Evolutionary conservation across 2,329 filamentous ascomycete genomes (phyloP), one percentile per base, ranked within the genome.

Genomic region (Tricladium varicosporioides): DNA sequence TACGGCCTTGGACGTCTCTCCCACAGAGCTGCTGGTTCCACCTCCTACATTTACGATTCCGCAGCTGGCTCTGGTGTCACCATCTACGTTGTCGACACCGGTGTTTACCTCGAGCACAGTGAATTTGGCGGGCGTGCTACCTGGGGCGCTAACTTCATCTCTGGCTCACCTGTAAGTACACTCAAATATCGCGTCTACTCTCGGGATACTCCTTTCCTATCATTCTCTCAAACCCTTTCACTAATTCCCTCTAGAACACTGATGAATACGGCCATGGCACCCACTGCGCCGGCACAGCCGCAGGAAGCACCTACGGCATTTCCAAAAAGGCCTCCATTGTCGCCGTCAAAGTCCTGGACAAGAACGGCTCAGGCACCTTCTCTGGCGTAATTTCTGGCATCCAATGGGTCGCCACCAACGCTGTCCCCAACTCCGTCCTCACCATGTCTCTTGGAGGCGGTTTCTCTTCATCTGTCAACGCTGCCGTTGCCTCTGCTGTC

Each of bases 401-500:
- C 61, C 64, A 74, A 53, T 75, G 67, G 57, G 70, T 75, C 36
- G 67, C 67, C 18, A 60, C 61, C 13, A 66, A 72, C n/a, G 43
- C 54, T 11, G 15, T 54, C 2, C 46, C 51, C 19, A 73, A 73
- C n/a, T 70, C 79, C 14, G 80, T 83, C 15, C 75, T 82, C 57
- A 80, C 76, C 72, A 78, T 85, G 78, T 83, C 79, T 18, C 75
- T 85, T 1, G 81, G 80, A 11, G 79, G 78, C 1, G 55, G 65
- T 31, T 68, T 65, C 56, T 79, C 77, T 0, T 60, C 70, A 0
- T 72, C 80, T 45, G 72, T 82, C 65, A 83, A 83, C 73, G 67
- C 64, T 48, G 77, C 76, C 63, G 65, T 73, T 2, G 66, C 47
- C 74, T 65, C 59, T 44, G 77, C 78, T 42, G 73, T 83, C 72